Evolutionary conservation across 345 rosid genomes (phyloP).

Genomic region (Rubroshorea leprosula): DNA sequence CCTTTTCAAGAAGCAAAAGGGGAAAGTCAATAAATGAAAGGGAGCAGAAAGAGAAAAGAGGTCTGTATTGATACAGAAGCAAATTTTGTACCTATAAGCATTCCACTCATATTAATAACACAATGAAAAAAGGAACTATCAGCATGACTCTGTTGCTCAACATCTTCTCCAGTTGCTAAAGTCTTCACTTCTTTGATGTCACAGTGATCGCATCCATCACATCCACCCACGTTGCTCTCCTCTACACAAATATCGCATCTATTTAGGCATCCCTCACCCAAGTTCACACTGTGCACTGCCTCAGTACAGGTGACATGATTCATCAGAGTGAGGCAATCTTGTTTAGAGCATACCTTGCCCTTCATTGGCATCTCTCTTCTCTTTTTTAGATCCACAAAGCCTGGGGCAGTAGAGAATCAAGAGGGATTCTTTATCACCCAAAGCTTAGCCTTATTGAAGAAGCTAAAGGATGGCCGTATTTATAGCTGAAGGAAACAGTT

Average conservation of each 20-base stretch:
- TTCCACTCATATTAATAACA: constrained; percentile 76
- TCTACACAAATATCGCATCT: constrained; percentile 35
- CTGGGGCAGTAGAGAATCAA: constrained; percentile 2
- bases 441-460: not conserved
- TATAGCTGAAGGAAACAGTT: not conserved
- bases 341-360: constrained; percentile 6
- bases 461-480: not conserved
- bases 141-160: constrained; percentile 7
- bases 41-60: not conserved
- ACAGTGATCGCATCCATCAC: constrained; percentile 14
- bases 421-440: not conserved
- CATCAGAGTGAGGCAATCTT: constrained; percentile 12
- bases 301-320: constrained; percentile 24
- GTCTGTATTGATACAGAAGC: no score
- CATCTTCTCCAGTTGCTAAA: not conserved
- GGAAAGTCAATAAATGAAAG: not conserved
- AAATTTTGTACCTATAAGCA: constrained; percentile 60
- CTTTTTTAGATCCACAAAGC: not conserved
- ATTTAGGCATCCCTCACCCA: constrained; percentile 10
- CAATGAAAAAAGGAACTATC: constrained; percentile 60
- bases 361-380: constrained; percentile 15
- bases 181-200: not conserved
- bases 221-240: constrained; percentile 28
- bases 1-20: not conserved
- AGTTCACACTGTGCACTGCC: constrained; percentile 21